Evolutionary conservation across 2,329 filamentous ascomycete species (phyloP).

Genomic region (Plectosphaerella cucumerina): DNA sequence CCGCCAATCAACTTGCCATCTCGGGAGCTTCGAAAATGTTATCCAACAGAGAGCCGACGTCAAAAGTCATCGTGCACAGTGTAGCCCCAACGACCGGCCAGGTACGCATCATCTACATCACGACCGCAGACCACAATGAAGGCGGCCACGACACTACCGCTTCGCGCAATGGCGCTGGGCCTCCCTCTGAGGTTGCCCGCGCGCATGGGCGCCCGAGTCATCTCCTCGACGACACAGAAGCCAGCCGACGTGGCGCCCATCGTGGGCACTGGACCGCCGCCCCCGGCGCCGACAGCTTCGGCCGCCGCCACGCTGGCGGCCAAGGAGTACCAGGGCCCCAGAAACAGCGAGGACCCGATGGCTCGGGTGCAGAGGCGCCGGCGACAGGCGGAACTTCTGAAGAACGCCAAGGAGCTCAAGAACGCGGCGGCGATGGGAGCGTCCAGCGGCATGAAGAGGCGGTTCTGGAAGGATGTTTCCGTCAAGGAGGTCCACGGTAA

Average conservation of each 20-base stretch:
- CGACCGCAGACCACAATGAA: slow-evolving; percentile 30
- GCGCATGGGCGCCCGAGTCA: slow-evolving; percentile 25
- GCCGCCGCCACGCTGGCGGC: slow-evolving; percentile 28
- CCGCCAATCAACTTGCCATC: no score
- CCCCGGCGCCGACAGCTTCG: slow-evolving; percentile 46
- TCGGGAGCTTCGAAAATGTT: no score
- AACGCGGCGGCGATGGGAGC: slow-evolving; percentile 29
- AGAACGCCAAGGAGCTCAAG: slow-evolving; percentile 40
- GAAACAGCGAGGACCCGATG: slow-evolving; percentile 22
- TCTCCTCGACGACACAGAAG: slow-evolving; percentile 23
- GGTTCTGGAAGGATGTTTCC: slow-evolving; percentile 85
- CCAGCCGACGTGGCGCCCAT: slow-evolving; percentile 47
- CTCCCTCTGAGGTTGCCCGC: slow-evolving; percentile 15
- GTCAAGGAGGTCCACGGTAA: slow-evolving; percentile 65
- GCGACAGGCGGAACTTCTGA: slow-evolving; percentile 52
- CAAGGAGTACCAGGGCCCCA: slow-evolving; percentile 20
- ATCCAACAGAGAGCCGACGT: no score
- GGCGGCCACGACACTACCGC: slow-evolving; percentile 30
- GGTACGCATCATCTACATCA: not conserved
- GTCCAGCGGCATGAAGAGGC: slow-evolving; percentile 51
- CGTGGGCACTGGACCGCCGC: slow-evolving; percentile 55
- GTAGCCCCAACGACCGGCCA: no score
- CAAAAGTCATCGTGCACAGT: no score
- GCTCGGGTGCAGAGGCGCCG: slow-evolving; percentile 45
- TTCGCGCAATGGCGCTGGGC: slow-evolving; percentile 25